Conservation (phyloP, 164 flowering plant species). For the Berberis thunbergii region DNA sequence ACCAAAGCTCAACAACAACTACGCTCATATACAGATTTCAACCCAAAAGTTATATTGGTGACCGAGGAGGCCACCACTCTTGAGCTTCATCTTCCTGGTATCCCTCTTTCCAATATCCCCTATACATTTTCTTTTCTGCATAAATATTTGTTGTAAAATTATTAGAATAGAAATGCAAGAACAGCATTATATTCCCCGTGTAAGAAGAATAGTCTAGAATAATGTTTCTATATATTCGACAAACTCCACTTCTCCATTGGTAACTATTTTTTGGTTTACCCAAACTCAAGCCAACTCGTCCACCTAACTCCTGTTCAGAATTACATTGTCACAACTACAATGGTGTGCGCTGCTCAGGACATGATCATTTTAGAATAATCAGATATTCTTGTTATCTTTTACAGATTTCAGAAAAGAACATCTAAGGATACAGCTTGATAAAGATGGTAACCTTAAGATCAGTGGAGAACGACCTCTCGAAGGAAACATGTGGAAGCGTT, state of each 20-base stretch:
- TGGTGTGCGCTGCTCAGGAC: too few species aligned
- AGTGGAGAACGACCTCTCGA: conserved; percentile 3
- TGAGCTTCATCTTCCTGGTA: conserved; percentile 3
- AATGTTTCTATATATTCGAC: too few species aligned
- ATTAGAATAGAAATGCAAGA: too few species aligned
- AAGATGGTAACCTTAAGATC: not conserved
- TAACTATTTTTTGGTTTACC: too few species aligned
- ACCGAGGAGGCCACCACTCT: not conserved
- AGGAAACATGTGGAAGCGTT: not conserved
- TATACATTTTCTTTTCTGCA: not conserved
- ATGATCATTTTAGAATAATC: not conserved
- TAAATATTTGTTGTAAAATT: not conserved
- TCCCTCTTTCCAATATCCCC: not conserved
- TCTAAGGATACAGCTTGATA: not conserved
- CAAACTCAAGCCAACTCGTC: too few species aligned
- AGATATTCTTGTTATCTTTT: not conserved
- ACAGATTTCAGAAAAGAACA: not conserved
- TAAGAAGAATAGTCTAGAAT: too few species aligned
- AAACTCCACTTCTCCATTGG: too few species aligned
- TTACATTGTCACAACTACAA: too few species aligned
- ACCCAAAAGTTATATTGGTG: not conserved
- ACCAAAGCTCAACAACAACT: not conserved
- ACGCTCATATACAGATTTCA: conserved; percentile 1
- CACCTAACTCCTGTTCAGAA: too few species aligned
- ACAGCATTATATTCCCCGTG: too few species aligned